Base-by-base conservation (phyloP, 2,329 filamentous ascomycete genomes). In the Colletotrichum lentis region DNA sequence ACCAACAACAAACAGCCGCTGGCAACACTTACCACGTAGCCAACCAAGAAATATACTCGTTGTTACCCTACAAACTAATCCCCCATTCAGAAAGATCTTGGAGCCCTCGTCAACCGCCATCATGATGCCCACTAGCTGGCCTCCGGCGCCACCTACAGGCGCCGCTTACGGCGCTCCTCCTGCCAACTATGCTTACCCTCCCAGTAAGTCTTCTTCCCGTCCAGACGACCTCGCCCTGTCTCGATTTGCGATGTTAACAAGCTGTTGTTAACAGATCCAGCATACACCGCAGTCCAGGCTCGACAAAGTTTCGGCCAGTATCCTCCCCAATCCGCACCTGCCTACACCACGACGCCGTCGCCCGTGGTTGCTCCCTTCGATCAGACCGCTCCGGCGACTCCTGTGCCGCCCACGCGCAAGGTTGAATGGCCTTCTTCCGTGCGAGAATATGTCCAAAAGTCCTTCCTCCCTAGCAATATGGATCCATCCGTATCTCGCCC, bases 401-500 rank as follows among this genome's bases (percentile, higher is more conserved):
- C 73, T 69, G 70, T 75, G 52, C 73, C 76, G 68, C 73, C 77
- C 27, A 77, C 80, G 71, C 80, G 84, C 76, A 92, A 91, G 81
- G 89, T 91, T 74, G 88, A 91, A 73, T 98, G 93, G 90, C 90
- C 94, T 39, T 83, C 87, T 50, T 87, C 90, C n/a, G 93, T 98
- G 69, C 91, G 94, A 73, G 84, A 86, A 72, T 98, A 97, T 80
- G 95, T 98, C 39, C 91, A 94, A 75, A 90, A 94, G 75, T 94
- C 94, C 31, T 98, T 98, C 77, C 88, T 92, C 58, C 86, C 88
- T 31, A 86, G 89, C 67, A 92, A 94, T 76, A 82, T 89, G 71
- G 85, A 91, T 70, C 74, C 85, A 5, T 85, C 86, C 46, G 86
- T 94, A 53, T 78, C 82, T 58, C 86, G 86, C 61, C 74, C 84